Base-by-base conservation (phyloP, 148 eudicot genomes). In the Drosera capensis region DNA sequence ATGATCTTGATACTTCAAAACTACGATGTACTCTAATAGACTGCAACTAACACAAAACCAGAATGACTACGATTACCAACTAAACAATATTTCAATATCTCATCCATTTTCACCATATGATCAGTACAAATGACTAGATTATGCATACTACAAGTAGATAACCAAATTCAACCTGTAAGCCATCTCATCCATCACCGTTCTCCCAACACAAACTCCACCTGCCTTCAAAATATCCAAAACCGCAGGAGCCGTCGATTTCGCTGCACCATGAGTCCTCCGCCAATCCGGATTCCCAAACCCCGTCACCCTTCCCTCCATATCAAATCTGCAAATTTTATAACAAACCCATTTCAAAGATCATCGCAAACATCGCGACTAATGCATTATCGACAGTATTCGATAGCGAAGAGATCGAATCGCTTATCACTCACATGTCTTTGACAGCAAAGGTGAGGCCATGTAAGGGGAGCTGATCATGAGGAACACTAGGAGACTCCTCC, bases 121-220 rank as follows among this genome's bases (percentile, higher is more conserved):
- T 6, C 3, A 34, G 14, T 7, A 3, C 14, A 17, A 41, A 19
- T 8, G 21, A 41, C 7, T 17, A 19, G 21, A 13, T 20, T 29
- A 28, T 59, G 41, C 16, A 40, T 40, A 18, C 16, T n/a, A 57
- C 20, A 29, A 20, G 0, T 16, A 28, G 29, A 22, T 42, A 21
- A 26, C 30, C 15, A 16, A 31, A 8, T 5, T 46, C 14, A 40
- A 85, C 95, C 95, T 64, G 67, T 83, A 83, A 25, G 97, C 97
- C 94, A 88, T 77, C 80, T 88, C 97, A 71, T 88, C 97, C 94
- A 88, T 75, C 46, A 80, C 59, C 53, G 94, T 88, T 78, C 44
- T 83, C 29, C 94, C 97, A 40, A 83, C 71, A 63, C 79, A 77
- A 30, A 79, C 78, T 35, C 92, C 97, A 38, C 97, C 97, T 35